Conservation (phyloP, 768 basidiomycete species). For the Lactarius psammicola region DNA sequence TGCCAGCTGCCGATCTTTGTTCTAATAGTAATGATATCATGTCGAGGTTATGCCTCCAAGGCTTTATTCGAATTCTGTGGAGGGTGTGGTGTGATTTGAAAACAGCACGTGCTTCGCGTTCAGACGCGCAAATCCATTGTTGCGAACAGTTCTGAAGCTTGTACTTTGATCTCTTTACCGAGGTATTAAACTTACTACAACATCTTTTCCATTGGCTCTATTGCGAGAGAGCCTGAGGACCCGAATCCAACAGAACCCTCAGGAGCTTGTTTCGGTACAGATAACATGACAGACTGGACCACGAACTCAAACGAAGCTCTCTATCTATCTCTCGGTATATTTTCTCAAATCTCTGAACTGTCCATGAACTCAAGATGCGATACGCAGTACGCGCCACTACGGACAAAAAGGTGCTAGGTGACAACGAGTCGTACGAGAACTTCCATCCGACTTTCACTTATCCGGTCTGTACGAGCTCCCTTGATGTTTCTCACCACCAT, state of each 20-base stretch:
- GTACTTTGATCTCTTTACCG: neutral
- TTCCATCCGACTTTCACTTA: constrained; percentile 94
- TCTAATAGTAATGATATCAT: fast-evolving
- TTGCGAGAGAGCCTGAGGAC: neutral
- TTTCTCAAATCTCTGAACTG: neutral
- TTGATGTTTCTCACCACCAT: neutral
- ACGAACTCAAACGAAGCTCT: constrained; percentile 76
- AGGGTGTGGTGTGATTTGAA: neutral
- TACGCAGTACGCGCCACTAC: constrained; percentile 63
- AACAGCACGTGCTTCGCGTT: constrained; percentile 10
- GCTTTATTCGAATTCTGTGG: neutral
- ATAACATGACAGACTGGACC: constrained; percentile 60
- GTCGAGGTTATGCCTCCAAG: neutral
- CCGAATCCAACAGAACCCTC: neutral
- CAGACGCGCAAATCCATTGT: neutral
- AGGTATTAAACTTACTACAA: neutral
- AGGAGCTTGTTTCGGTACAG: neutral
- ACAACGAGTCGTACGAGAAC: constrained; percentile 56
- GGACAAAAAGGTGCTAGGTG: constrained; percentile 57
- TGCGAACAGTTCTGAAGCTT: neutral
- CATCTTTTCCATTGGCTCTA: neutral
- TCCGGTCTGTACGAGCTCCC: constrained; percentile 53
- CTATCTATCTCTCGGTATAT: constrained; percentile 67
- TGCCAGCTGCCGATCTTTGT: neutral
- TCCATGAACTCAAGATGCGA: neutral